Conservation (phyloP, 345 rosid genomes). For the Populus nigra region DNA sequence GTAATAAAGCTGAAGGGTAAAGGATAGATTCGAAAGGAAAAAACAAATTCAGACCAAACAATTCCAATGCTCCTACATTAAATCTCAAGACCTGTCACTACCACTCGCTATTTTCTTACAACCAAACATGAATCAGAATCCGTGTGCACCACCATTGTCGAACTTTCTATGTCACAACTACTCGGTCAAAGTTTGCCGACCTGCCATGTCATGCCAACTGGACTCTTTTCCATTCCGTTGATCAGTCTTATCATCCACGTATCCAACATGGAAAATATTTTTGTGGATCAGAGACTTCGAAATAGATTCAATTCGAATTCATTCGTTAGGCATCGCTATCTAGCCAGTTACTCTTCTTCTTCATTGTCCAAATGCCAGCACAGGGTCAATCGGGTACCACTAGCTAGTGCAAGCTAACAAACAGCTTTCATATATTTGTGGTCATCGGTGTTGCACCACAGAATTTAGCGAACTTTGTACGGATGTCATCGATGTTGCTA, state of each 20-base stretch:
- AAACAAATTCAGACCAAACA: too few relatives aligned
- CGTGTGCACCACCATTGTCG: slow-evolving; percentile 17
- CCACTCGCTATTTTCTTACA: slow-evolving; percentile 10
- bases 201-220: slow-evolving; percentile 22
- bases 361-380: slow-evolving; percentile 6
- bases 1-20: neutral
- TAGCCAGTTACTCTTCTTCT: neutral
- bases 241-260: slow-evolving; percentile 20
- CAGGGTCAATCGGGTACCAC: slow-evolving; percentile 4
- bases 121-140: slow-evolving; percentile 25
- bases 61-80: neutral
- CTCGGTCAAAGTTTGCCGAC: slow-evolving; percentile 19
- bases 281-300: slow-evolving; percentile 24
- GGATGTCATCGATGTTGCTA: slow-evolving; percentile 15
- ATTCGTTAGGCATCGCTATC: slow-evolving; percentile 26
- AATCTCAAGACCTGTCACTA: neutral
- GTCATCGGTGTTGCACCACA: slow-evolving; percentile 16
- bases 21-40: neutral
- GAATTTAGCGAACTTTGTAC: slow-evolving; percentile 9
- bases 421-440: neutral
- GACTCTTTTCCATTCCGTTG: slow-evolving; percentile 9
- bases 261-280: slow-evolving; percentile 7
- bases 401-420: slow-evolving; percentile 17
- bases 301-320: slow-evolving; percentile 10
- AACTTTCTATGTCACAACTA: slow-evolving; percentile 12